phyloP scores from a whole-genome alignment of 164 flowering plant genomes.

The Berberis thunbergii region DNA sequence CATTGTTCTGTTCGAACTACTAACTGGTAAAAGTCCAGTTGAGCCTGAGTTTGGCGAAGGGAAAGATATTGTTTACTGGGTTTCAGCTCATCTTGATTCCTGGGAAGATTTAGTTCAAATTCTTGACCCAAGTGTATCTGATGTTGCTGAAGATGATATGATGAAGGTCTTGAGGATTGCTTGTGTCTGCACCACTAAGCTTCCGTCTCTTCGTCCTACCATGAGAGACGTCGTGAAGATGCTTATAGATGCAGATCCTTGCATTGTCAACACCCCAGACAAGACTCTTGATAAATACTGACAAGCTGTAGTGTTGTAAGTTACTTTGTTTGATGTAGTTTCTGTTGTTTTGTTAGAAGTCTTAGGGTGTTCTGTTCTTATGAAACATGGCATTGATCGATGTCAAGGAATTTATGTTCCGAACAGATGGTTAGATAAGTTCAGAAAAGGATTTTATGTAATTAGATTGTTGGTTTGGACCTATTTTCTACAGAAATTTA shows the following conservation, averaged over 20 bases:
- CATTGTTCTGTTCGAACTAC: conserved; percentile 71
- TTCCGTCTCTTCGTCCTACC: conserved; percentile 69
- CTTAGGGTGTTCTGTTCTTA: too few species aligned
- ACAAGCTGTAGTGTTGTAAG: not conserved
- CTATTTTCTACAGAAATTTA: too few species aligned
- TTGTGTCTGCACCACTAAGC: conserved; percentile 61
- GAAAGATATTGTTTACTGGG: conserved; percentile 78
- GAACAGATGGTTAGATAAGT: too few species aligned
- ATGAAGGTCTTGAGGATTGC: conserved; percentile 66
- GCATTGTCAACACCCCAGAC: not conserved
- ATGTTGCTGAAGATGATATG: conserved; percentile 43
- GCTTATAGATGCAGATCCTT: conserved; percentile 72
- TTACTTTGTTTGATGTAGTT: not conserved
- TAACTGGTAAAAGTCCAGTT: conserved; percentile 60
- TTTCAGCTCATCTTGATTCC: conserved; percentile 37
- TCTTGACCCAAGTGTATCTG: conserved; percentile 44
- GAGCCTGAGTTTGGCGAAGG: conserved; percentile 75
- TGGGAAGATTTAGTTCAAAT: conserved; percentile 28
- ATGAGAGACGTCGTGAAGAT: conserved; percentile 88
- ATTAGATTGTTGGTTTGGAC: too few species aligned
- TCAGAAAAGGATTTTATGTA: too few species aligned
- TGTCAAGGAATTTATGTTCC: too few species aligned
- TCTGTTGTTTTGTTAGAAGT: not conserved
- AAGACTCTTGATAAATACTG: conserved; percentile 6
- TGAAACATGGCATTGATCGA: too few species aligned